phyloP scores from a whole-genome alignment of 495 filamentous ascomycete genomes.

The Podospora pseudocomata region DNA sequence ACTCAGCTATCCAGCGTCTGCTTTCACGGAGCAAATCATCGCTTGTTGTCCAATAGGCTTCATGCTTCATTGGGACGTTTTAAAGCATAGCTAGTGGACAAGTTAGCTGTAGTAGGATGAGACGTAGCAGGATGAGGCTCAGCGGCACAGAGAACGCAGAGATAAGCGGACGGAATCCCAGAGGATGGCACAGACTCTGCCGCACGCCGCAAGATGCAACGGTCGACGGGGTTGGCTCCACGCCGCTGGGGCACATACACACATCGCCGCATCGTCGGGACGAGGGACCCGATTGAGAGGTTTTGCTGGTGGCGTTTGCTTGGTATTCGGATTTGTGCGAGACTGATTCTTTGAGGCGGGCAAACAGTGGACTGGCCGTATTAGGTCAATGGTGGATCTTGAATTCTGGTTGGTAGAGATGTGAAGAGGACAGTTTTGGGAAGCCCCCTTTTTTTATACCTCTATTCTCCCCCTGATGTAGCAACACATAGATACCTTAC shows the following conservation, averaged over 20 bases:
- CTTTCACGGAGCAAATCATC: too few relatives aligned
- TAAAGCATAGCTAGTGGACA: background rate
- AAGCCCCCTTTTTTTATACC: background rate
- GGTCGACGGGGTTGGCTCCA: background rate
- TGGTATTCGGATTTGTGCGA: background rate
- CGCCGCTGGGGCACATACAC: background rate
- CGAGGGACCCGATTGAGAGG: background rate
- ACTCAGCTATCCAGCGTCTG: too few relatives aligned
- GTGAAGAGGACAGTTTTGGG: background rate
- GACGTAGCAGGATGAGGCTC: background rate
- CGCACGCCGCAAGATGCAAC: background rate
- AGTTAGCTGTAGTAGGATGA: background rate
- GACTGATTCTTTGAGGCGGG: background rate
- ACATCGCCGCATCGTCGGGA: background rate
- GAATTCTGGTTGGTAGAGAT: background rate
- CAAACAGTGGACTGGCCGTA: background rate
- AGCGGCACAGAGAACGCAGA: background rate
- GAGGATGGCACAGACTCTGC: background rate
- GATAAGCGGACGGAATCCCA: background rate
- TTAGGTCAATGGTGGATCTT: background rate
- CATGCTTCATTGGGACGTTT: too few relatives aligned
- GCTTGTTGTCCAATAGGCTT: too few relatives aligned
- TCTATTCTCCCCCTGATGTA: background rate
- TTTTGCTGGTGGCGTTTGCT: background rate
- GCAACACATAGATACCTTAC: background rate